These are phyloP conservation scores for Lactifluus subvellereus DNA, from an alignment of 768 basidiomycete species.

Conservation along the genomic window DNA sequence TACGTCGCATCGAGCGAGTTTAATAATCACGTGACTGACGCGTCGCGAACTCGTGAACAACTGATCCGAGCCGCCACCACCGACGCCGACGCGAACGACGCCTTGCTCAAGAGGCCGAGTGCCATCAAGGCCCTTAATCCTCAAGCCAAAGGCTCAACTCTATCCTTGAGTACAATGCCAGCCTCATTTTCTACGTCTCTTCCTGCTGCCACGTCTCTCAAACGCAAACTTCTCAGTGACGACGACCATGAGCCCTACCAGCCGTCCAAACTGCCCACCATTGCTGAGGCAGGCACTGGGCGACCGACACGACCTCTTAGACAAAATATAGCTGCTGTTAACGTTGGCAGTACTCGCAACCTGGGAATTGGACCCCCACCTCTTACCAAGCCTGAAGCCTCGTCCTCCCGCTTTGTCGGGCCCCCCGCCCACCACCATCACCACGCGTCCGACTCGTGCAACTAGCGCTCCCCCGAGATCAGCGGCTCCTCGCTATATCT, in stretches of 20 bases:
- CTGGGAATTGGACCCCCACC: constrained; percentile 37
- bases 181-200: constrained; percentile 25
- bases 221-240: constrained; percentile 18
- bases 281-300: constrained; percentile 20
- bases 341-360: constrained; percentile 28
- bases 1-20: not conserved
- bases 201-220: constrained; percentile 15
- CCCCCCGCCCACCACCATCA: constrained; percentile 24
- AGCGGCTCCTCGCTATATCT: constrained; percentile 23
- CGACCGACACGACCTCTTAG: constrained; percentile 38
- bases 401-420: constrained; percentile 42
- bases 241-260: constrained; percentile 14
- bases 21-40: constrained; percentile 16
- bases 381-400: constrained; percentile 47
- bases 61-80: not conserved
- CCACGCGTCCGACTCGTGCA: constrained; percentile 45
- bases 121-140: not conserved
- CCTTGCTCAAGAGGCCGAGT: no score
- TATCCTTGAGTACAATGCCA: constrained; percentile 8
- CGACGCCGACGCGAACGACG: not conserved
- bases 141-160: not conserved
- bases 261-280: constrained; percentile 23
- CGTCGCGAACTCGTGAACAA: not conserved
- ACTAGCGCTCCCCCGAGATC: constrained; percentile 62
- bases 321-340: constrained; percentile 41